These are phyloP conservation scores for Dendrobium chrysotoxum DNA, from an alignment of 106 monocot genomes.

Conservation along the genomic window DNA sequence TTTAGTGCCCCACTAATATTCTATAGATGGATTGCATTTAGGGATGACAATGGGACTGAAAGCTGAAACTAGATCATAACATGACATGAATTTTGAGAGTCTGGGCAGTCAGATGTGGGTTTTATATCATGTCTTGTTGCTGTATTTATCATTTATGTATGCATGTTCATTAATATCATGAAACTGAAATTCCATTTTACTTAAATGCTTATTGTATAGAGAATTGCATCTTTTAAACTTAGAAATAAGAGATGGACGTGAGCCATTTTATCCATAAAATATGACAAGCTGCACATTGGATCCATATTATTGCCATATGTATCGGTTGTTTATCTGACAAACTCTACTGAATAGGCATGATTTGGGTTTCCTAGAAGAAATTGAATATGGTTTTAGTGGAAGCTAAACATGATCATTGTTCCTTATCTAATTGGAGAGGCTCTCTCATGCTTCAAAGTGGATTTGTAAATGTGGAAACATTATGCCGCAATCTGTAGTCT, in stretches of 20 bases:
- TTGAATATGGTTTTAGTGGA: neutral
- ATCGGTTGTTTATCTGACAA: neutral
- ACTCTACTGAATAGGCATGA: neutral
- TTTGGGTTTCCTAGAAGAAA: neutral
- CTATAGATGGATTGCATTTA: too few relatives aligned
- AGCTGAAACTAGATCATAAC: too few relatives aligned
- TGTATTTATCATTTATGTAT: neutral
- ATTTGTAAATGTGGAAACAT: neutral
- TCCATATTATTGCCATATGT: neutral
- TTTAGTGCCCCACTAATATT: too few relatives aligned
- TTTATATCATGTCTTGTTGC: neutral
- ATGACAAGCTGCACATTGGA: neutral
- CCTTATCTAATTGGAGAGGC: neutral
- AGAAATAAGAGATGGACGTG: neutral
- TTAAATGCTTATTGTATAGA: neutral
- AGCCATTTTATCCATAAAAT: neutral
- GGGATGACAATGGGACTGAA: too few relatives aligned
- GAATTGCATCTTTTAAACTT: neutral
- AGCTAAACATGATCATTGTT: neutral
- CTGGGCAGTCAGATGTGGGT: too few relatives aligned
- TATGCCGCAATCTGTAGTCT: neutral
- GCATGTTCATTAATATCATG: neutral
- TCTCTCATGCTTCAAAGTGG: neutral
- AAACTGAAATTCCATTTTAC: neutral
- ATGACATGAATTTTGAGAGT: too few relatives aligned